Conservation (phyloP, 176 grass and related monocot species). For the Coix lacrymajobi region DNA sequence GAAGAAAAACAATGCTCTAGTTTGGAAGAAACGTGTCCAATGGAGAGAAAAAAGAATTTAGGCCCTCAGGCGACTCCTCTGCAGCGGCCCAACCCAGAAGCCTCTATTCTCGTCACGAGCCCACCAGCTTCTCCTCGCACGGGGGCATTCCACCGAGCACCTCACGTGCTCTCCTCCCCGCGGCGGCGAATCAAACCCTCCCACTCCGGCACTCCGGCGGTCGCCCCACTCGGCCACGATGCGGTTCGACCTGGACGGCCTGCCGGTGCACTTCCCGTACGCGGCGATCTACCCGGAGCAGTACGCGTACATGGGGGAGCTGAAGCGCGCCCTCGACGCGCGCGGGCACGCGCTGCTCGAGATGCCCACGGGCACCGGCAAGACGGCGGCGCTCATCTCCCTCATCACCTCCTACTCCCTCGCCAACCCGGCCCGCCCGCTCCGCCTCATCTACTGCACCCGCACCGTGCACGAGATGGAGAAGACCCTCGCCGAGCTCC, state of each 20-base stretch:
- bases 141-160: neutral
- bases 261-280: conserved; percentile 88
- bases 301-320: conserved; percentile 88
- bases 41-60: too few relatives aligned
- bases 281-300: conserved; percentile 94
- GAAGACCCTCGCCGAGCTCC: conserved; percentile 87
- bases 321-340: conserved; percentile 87
- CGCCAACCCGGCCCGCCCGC: conserved; percentile 39
- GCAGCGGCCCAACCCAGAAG: neutral
- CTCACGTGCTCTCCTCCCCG: conserved; percentile 19
- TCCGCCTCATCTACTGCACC: conserved; percentile 92
- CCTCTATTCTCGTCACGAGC: neutral
- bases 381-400: conserved; percentile 83
- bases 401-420: conserved; percentile 78
- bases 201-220: too few relatives aligned
- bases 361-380: conserved; percentile 98
- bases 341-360: conserved; percentile 88
- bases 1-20: too few relatives aligned
- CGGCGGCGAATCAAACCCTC: neutral
- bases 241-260: conserved; percentile 42
- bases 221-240: neutral
- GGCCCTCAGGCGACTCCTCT: too few relatives aligned
- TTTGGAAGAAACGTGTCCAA: too few relatives aligned
- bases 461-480: conserved; percentile 99
- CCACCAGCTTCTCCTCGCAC: neutral